Evolutionary conservation across 2,329 filamentous ascomycete species (phyloP), one percentile per base, ranked within the genome.

Genomic region (Didymella lethalis): DNA sequence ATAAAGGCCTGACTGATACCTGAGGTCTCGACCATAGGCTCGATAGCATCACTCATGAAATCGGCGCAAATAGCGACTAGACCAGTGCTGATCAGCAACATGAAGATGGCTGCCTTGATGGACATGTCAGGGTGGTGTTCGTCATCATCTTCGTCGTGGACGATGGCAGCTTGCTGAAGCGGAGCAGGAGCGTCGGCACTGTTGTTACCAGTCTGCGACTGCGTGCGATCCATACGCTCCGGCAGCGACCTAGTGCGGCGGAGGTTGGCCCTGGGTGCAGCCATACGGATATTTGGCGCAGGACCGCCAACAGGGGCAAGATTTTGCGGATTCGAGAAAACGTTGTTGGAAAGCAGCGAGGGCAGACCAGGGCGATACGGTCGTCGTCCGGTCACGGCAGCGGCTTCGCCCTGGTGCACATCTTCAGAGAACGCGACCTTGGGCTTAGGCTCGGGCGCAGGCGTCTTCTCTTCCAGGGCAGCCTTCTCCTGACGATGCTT

Each of bases 21-120:
- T 14, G 85, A 87, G 3, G 81, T 76, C 18, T 80, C 77, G 2
- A 90, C 86, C 75, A 93, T 87, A 6, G 82, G 82, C 51, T 90
- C 86, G 65, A 93, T 93, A 36, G 88, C 87, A 63, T 87, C 85
- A 28, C 92, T 90, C 77, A 93, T 86, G 78, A 89, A 92, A 74
- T 93, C 91, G 48, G 84, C 84, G 64, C 84, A 86, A 43, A 85
- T 77, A 40, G 90, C 90, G 16, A 87, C 84, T 2, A 87, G 77
- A 14, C 74, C 84, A 2, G 84, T 86, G 4, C 82, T 83, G 54
- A 83, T 70, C 20, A 86, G 70, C 26, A 87, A 75, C 73, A 86
- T 80, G 54, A 86, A 79, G 25, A 86, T 77, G 10, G 85, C 84
- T 1, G 84, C 80, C 25, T 84, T 86, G 45, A 84, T 82, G 14